A percentile compares a stretch with the other conserved stretches of the same genome.
These are phyloP conservation scores for Mrakia frigida DNA, from an alignment of 768 basidiomycete species.

Conservation along the genomic window DNA sequence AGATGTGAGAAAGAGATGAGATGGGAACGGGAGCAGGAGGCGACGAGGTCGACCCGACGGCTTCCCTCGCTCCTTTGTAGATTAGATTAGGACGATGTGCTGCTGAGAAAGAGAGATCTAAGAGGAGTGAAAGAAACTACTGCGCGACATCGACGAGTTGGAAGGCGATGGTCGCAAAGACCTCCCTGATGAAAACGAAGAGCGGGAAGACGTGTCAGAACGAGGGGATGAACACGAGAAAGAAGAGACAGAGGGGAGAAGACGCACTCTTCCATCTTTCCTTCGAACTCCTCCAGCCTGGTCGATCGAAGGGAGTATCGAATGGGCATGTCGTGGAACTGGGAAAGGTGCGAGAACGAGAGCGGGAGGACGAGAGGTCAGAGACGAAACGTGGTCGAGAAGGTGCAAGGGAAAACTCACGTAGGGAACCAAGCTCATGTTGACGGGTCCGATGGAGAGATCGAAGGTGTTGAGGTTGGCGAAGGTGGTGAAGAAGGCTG, in stretches of 20 bases:
- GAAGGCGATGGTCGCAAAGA: slow-evolving; percentile 38
- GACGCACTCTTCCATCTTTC: slow-evolving; percentile 34
- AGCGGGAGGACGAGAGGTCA: not conserved
- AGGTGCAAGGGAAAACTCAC: slow-evolving; percentile 2
- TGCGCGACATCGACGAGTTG: slow-evolving; percentile 43
- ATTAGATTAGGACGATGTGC: not conserved
- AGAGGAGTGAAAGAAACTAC: not conserved
- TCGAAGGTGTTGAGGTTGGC: slow-evolving; percentile 19
- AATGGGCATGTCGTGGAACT: slow-evolving; percentile 35
- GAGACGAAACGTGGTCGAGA: not conserved
- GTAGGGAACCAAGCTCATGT: slow-evolving; percentile 33
- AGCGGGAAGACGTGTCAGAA: not conserved
- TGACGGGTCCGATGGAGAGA: slow-evolving; percentile 33
- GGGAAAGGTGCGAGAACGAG: not conserved
- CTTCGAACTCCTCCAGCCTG: slow-evolving; percentile 21
- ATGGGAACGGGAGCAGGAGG: no score
- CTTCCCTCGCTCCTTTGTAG: no score
- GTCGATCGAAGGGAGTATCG: slow-evolving; percentile 39
- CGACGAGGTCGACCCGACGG: not conserved
- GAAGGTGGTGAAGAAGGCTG: slow-evolving; percentile 31
- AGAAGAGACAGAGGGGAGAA: slow-evolving; percentile 25
- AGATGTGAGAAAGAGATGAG: no score
- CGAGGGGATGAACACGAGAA: not conserved
- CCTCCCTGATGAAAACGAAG: slow-evolving; percentile 11
- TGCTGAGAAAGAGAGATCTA: not conserved